A percentile compares a stretch with the other conserved stretches of the same genome.
Conservation (phyloP, 768 basidiomycete genomes). For the Tulasnella sp. region DNA sequence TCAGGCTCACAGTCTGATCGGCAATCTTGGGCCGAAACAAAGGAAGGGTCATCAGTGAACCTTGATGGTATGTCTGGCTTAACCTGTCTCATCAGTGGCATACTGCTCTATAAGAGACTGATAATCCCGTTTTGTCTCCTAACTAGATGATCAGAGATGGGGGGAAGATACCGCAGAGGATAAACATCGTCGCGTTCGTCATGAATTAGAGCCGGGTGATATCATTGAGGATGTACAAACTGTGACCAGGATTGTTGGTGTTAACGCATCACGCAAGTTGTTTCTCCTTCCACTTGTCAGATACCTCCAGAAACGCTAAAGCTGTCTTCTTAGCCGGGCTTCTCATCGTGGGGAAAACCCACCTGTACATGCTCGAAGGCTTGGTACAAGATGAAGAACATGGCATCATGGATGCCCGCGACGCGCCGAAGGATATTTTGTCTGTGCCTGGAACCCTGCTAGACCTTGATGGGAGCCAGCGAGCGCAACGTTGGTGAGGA, state of each 20-base stretch:
- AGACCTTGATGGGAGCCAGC: slow-evolving; percentile 67
- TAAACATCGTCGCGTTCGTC: slow-evolving; percentile 76
- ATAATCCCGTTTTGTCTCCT: background rate
- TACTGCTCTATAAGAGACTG: no score
- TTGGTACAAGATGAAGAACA: slow-evolving; percentile 78
- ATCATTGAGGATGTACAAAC: slow-evolving; percentile 80
- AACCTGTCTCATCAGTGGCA: no score
- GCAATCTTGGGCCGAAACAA: slow-evolving; percentile 64
- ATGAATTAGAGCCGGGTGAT: slow-evolving; percentile 81
- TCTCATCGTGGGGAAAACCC: slow-evolving; percentile 73
- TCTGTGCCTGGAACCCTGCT: slow-evolving; percentile 78
- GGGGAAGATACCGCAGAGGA: slow-evolving; percentile 75
- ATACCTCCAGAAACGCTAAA: background rate
- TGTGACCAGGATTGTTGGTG: slow-evolving; percentile 77
- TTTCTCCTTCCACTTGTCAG: background rate
- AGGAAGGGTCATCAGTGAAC: slow-evolving; percentile 54
- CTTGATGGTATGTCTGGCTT: slow-evolving; percentile 40
- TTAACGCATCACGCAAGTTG: slow-evolving; percentile 82
- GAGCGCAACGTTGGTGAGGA: slow-evolving; percentile 70
- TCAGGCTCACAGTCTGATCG: slow-evolving; percentile 46
- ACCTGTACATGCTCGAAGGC: slow-evolving; percentile 85
- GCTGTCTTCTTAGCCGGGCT: slow-evolving; percentile 51
- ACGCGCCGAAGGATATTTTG: slow-evolving; percentile 71
- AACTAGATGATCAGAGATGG: slow-evolving; percentile 40
- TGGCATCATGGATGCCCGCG: slow-evolving; percentile 77